Base-by-base conservation (phyloP, 352 stramenopile species). In the Phytophthora boehmeriae region DNA sequence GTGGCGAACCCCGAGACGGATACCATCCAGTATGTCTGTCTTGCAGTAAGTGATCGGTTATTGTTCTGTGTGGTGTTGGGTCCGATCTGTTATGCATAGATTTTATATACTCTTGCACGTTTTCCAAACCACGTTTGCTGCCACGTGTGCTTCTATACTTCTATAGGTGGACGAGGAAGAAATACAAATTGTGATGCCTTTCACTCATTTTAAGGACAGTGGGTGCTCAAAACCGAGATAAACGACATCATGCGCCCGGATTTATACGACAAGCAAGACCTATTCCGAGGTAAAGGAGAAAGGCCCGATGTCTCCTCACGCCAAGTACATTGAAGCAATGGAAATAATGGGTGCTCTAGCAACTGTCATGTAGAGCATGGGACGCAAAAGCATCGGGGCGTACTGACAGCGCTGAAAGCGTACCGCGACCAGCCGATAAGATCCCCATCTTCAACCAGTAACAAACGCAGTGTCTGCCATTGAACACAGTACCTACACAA, bases 241-340 rank as follows among this genome's bases (percentile, higher is more conserved):
- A 49, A 25, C 42, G 42, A 49, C 19, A 42, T 42, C 8, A 13
- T 20, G 6, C 35, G 35, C 13, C 35, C 35, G 13, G 6, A 42
- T 4, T 9, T n/a, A 5, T 42, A 42, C 35, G 9, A 42, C 6
- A 2, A 42, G 13, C 6, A 42, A 42, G 35, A 42, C 13, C 35
- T 42, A 16, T 14, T 27, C 42, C 9, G 19, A n/a, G 35, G 13
- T 9, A 16, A 49, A 34, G 42, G 5, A 8, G 20, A 10, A 28
- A 25, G 42, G 28, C 9, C 16, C 42, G 2, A 13, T 49, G 14
- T 49, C 42, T 8, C 42, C 42, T 9, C 20, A 19, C 8, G 25
- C 42, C 8, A 49, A 49, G 2, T 49, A 49, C 17, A 17, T 19
- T 27, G 42, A 49, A 49, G 14, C 25, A 28, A 49, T 49, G 42